Percentiles rank a stretch among this genome's conserved stretches.
These are phyloP conservation scores for Phytopythium chamaehyphon DNA, from an alignment of 352 stramenopile genomes.

Conservation along the genomic window DNA sequence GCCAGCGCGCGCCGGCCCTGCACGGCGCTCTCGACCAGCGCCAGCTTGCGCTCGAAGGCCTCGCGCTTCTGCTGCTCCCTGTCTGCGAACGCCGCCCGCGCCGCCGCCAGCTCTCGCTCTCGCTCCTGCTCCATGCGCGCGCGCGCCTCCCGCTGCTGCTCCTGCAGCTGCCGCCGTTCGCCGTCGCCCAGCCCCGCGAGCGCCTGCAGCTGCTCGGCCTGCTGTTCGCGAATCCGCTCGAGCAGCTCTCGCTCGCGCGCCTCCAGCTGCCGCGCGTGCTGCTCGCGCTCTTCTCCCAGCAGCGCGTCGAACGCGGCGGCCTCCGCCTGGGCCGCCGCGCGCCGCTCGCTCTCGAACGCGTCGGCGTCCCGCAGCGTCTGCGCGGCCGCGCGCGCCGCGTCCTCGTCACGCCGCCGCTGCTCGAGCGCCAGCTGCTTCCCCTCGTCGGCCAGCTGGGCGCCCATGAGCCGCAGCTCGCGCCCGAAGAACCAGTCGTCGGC, in stretches of 20 bases:
- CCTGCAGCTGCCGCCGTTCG: slow-evolving; percentile 1
- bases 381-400: slow-evolving; percentile 68
- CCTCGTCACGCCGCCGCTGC: slow-evolving; percentile 66
- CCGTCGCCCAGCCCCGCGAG: slow-evolving; percentile 38
- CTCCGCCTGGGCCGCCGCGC: slow-evolving; percentile 51
- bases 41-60: slow-evolving; percentile 76
- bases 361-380: slow-evolving; percentile 85
- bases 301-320: slow-evolving; percentile 59
- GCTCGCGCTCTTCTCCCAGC: slow-evolving; percentile 47
- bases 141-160: slow-evolving; percentile 69
- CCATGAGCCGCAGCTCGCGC: slow-evolving; percentile 82
- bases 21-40: slow-evolving; percentile 63
- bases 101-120: slow-evolving; percentile 46
- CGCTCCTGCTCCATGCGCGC: slow-evolving; percentile 79
- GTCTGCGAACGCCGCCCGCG: slow-evolving; percentile 19
- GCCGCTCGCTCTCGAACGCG: slow-evolving; percentile 67
- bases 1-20: slow-evolving; percentile 64
- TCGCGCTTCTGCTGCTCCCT: slow-evolving; percentile 68
- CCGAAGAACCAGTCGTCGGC: slow-evolving; percentile 94
- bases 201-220: slow-evolving; percentile 55
- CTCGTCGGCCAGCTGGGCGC: slow-evolving; percentile 53
- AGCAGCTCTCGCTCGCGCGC: slow-evolving; percentile 77
- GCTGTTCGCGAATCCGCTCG: slow-evolving; percentile 60
- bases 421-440: slow-evolving; percentile 50
- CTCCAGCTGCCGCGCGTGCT: slow-evolving; percentile 42